Evolutionary conservation across 768 basidiomycete species (phyloP).

Genomic region (Hypholoma fasciculare): DNA sequence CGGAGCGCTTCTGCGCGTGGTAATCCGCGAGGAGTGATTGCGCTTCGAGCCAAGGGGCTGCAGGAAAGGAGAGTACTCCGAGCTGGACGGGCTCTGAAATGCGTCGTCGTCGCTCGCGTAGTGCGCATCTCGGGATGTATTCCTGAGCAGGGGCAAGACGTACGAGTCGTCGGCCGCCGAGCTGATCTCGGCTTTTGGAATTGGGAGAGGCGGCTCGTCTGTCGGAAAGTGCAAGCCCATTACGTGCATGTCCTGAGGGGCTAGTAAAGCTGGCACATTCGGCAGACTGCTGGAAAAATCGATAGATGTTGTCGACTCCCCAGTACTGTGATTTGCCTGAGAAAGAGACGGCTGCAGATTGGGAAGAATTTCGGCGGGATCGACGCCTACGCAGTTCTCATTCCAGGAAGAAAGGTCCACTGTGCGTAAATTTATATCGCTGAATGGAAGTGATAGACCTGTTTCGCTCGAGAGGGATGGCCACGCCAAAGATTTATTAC

Average conservation of each 20-base stretch:
- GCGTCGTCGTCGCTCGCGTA: slow-evolving; percentile 29
- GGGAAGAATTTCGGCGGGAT: slow-evolving; percentile 32
- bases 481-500: neutral
- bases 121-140: neutral
- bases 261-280: neutral
- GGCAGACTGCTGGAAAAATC: neutral
- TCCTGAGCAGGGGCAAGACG: neutral
- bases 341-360: slow-evolving; percentile 4
- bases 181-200: neutral
- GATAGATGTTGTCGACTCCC: neutral
- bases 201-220: neutral
- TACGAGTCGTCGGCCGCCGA: slow-evolving; percentile 5
- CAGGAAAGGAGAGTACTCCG: slow-evolving; percentile 27
- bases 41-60: slow-evolving; percentile 16
- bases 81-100: slow-evolving; percentile 28
- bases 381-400: slow-evolving; percentile 21
- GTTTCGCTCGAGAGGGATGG: neutral
- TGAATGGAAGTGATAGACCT: slow-evolving; percentile 12
- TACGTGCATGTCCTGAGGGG: neutral
- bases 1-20: slow-evolving; percentile 21
- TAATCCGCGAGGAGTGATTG: slow-evolving; percentile 14
- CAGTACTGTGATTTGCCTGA: neutral
- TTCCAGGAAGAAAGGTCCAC: slow-evolving; percentile 17
- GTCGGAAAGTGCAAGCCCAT: neutral
- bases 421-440: slow-evolving; percentile 16